Evolutionary conservation across 345 rosid genomes (phyloP), one percentile per base, ranked within the genome.

Genomic region (Populus euphratica): DNA sequence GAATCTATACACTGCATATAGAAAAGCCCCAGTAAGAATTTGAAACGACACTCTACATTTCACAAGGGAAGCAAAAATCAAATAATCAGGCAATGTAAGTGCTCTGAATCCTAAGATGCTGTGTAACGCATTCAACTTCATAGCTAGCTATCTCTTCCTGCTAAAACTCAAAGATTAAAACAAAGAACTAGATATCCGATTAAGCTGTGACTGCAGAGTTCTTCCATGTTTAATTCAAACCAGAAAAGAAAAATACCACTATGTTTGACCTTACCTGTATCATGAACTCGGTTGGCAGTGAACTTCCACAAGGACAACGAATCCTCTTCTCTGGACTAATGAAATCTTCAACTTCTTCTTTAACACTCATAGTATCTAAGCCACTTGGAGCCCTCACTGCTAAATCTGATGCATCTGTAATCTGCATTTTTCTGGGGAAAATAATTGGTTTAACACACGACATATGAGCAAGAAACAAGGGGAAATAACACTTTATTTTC

Each of bases 391-490:
- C 79, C 77, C 49, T 74, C 11, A 81, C 73, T 44, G 70, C 81
- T 69, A 78, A 73, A 49, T 79, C 86, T 70, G 78, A 35, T 29
- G 77, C 82, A 74, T 75, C 83, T 5, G 81, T 36, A 10, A 35
- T 72, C 82, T 80, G 84, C 86, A 85, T 83, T 76, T 81, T 85
- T 68, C 88, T 83, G 84, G 70, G 79, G 20, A 70, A n/a, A 61
- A 71, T 29, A 52, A 68, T 69, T 35, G 35, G 39, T 70, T 71
- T 44, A 82, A 72, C 36, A 52, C 73, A 77, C 0, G 73, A 18
- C 36, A 12, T 38, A 2, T 39, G 16, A 21, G 25, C 4, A 68
- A 9, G n/a, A 41, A 33, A 54, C 0, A 8, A 54, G 11, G 62
- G 70, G 50, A n/a, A 41, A 41, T 23, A 39, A 12, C 49, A 56